These are phyloP conservation scores for Dendrobium huoshanense DNA, from an alignment of 106 monocot species.

Conservation along the genomic window DNA sequence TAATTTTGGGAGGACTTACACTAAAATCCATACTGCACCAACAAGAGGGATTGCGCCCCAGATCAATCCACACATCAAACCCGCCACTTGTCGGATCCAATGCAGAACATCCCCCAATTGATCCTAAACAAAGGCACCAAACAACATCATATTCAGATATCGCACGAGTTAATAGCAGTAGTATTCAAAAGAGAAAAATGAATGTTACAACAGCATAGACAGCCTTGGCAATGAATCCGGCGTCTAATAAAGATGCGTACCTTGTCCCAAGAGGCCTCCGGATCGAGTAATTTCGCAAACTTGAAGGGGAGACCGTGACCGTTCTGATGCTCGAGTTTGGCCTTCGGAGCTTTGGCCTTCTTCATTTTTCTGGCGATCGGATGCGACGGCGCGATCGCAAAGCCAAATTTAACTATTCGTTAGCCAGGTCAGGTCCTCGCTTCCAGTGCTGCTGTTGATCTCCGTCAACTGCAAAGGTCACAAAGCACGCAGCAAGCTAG, in stretches of 20 bases:
- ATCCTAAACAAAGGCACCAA: slow-evolving; percentile 45
- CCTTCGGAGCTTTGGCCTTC: slow-evolving; percentile 25
- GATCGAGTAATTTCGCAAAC: slow-evolving; percentile 73
- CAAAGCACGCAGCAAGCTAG: neutral
- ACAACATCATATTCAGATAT: neutral
- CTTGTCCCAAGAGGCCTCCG: slow-evolving; percentile 90
- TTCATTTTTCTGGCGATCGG: slow-evolving; percentile 14
- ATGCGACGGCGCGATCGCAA: neutral
- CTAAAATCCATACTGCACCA: slow-evolving; percentile 72
- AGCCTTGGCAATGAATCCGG: neutral
- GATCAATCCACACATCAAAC: slow-evolving; percentile 68
- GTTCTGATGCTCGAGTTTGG: slow-evolving; percentile 32
- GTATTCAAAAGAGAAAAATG: neutral
- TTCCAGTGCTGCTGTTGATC: neutral
- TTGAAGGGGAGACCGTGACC: slow-evolving; percentile 62
- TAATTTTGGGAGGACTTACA: slow-evolving; percentile 40
- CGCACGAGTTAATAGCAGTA: neutral
- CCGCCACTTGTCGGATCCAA: slow-evolving; percentile 88
- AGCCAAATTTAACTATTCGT: neutral
- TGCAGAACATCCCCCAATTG: slow-evolving; percentile 78
- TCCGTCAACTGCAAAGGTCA: neutral
- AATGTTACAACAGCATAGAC: neutral
- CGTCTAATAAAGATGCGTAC: slow-evolving; percentile 12
- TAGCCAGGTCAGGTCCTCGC: neutral
- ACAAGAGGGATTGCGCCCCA: slow-evolving; percentile 83